Conservation (phyloP, 2,329 filamentous ascomycete species). For the Metarhizium anisopliae region DNA sequence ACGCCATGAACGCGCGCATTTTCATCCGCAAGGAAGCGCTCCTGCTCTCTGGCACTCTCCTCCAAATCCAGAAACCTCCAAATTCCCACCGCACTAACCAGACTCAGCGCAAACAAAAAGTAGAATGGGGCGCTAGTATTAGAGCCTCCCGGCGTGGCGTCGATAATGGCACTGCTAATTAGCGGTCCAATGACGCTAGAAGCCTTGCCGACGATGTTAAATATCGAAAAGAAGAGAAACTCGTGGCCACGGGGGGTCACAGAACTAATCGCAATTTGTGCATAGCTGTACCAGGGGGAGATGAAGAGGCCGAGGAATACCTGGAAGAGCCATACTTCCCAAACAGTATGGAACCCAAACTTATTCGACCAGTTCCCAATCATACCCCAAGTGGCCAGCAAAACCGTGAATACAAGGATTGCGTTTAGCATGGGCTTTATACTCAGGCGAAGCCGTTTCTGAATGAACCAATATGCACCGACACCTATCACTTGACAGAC, state of each 20-base stretch:
- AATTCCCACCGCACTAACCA: conserved; percentile 44
- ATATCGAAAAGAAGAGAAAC: conserved; percentile 61
- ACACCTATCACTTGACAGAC: conserved; percentile 55
- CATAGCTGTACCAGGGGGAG: conserved; percentile 63
- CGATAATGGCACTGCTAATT: conserved; percentile 61
- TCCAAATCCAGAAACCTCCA: conserved; percentile 49
- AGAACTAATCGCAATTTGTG: conserved; percentile 62
- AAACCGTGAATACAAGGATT: conserved; percentile 50
- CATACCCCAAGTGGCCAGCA: conserved; percentile 44
- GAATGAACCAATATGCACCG: conserved; percentile 50
- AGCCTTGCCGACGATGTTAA: conserved; percentile 61
- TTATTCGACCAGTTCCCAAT: conserved; percentile 34
- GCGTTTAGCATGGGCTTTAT: conserved; percentile 63
- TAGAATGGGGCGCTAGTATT: conserved; percentile 58
- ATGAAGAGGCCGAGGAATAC: conserved; percentile 56
- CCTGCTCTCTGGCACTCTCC: conserved; percentile 51
- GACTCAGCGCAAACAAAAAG: conserved; percentile 51
- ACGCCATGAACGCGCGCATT: conserved; percentile 10
- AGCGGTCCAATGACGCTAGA: conserved; percentile 59
- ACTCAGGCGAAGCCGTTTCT: conserved; percentile 47
- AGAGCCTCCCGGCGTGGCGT: conserved; percentile 42
- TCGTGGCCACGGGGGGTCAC: conserved; percentile 60
- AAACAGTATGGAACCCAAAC: conserved; percentile 35
- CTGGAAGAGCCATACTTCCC: conserved; percentile 37
- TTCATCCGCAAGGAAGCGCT: conserved; percentile 36